Base-by-base conservation (phyloP, 164 flowering plant genomes). In the Tinospora cordifolia region DNA sequence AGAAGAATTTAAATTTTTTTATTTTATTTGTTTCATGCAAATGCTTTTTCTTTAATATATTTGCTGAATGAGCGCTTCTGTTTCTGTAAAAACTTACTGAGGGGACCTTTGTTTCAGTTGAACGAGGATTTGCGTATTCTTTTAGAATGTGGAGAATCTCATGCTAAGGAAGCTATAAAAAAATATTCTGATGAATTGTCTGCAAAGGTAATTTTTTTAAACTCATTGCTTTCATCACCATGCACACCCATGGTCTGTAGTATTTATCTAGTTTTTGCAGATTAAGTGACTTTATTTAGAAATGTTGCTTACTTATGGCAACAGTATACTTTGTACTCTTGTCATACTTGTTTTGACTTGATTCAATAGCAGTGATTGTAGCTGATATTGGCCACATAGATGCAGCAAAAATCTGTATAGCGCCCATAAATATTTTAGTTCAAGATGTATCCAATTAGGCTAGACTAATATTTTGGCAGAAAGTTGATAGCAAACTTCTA, bases 171-270 rank as follows among this genome's bases (percentile, higher is more conserved):
- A 72, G 63, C 66, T 14, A 41, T 87, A 75, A 81, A 82, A 75
- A 84, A 81, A 71, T 71, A 80, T 68, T 76, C 83, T 24, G 86
- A 79, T 78, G 88, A 86, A 71, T 73, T 84, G 17, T 75, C 66
- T 24, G 63, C 72, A 38, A 83, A 74, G 73, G 97, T 90, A 78
- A 76, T 72, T 68, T 47, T 77, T 65, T 66, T 21, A 74, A 79
- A 60, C 22, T 46, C 39, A 71, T 63, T 51, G 3, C 21, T 51
- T 30, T 10, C 17, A 15, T 6, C 21, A 13, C 47, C 60, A 27
- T 19, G 41, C 14, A 21, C 51, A 21, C 10, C 25, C 13, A 19
- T 65, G 14, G 19, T 21, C 2, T 47, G 14, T 19, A 65, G 12
- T 0, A 36, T 65, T 13, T 39, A 30, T 30, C 36, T 30, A 30